Evolutionary conservation across 108 stramenopile species (phyloP).

Genomic region (Aurantiochytrium sp.): DNA sequence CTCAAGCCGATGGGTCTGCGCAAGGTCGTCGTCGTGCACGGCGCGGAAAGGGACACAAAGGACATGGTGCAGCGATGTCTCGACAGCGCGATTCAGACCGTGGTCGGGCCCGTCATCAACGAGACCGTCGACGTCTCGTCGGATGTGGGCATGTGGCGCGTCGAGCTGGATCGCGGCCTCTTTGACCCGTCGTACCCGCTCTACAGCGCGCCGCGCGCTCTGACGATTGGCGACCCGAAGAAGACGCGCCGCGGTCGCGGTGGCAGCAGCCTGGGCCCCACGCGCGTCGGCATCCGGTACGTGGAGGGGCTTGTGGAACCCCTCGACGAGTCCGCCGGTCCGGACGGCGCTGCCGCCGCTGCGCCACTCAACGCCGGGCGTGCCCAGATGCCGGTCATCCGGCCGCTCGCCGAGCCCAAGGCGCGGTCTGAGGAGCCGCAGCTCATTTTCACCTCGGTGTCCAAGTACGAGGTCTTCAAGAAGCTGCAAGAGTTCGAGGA

Average conservation of each 20-base stretch:
- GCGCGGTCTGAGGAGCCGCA: background rate
- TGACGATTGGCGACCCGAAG: background rate
- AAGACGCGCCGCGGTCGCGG: background rate
- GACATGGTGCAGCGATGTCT: background rate
- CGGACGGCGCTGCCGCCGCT: background rate
- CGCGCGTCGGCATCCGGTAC: background rate
- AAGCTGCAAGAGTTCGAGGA: background rate
- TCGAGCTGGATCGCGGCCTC: constrained; percentile 4
- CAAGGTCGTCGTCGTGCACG: background rate
- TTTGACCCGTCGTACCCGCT: constrained; percentile 1
- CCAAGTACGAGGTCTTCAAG: background rate
- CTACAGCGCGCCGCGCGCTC: background rate
- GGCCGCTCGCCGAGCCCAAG: background rate
- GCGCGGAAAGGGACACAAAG: background rate
- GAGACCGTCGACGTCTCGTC: constrained; percentile 29
- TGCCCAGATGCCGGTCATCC: background rate
- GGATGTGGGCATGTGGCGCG: constrained; percentile 23
- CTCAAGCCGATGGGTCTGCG: background rate
- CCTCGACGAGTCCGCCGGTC: background rate
- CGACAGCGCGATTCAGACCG: background rate
- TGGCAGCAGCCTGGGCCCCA: background rate
- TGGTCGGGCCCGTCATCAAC: background rate
- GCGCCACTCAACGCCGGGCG: background rate
- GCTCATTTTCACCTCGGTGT: background rate
- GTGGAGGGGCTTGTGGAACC: background rate